These are phyloP conservation scores for Eutrema heterophyllum DNA, from an alignment of 345 rosid species.

Conservation along the genomic window DNA sequence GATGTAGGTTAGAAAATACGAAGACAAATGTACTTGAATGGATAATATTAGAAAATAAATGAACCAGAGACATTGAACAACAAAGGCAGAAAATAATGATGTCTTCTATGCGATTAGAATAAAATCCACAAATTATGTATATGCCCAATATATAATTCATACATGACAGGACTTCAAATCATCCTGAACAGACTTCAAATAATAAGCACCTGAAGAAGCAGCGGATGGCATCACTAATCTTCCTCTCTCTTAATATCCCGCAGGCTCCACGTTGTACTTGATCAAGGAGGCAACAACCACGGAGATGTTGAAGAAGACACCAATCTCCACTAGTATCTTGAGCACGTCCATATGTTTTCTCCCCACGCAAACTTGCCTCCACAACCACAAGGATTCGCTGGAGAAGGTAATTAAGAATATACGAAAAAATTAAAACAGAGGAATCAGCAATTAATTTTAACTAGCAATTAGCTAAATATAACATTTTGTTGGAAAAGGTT, in stretches of 20 bases:
- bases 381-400: conserved; percentile 61
- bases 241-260: conserved; percentile 58
- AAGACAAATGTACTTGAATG: conserved; percentile 12
- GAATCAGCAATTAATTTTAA: conserved; percentile 27
- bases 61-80: background rate
- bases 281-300: conserved; percentile 86
- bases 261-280: conserved; percentile 63
- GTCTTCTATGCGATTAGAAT: background rate
- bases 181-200: background rate
- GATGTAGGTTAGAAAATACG: background rate
- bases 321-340: conserved; percentile 73
- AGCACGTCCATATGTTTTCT: conserved; percentile 60
- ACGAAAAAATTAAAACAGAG: background rate
- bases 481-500: conserved; percentile 1
- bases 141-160: background rate
- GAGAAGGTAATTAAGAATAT: conserved; percentile 6
- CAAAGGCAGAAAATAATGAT: background rate
- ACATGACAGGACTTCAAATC: background rate
- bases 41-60: background rate
- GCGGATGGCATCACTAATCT: conserved; percentile 74
- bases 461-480: background rate
- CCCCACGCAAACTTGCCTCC: conserved; percentile 65
- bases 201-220: conserved; percentile 76
- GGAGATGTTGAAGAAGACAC: conserved; percentile 87
- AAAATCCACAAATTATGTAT: background rate